Evolutionary conservation across 108 stramenopile genomes (phyloP).

Genomic region (Cyclotella distinguenda): DNA sequence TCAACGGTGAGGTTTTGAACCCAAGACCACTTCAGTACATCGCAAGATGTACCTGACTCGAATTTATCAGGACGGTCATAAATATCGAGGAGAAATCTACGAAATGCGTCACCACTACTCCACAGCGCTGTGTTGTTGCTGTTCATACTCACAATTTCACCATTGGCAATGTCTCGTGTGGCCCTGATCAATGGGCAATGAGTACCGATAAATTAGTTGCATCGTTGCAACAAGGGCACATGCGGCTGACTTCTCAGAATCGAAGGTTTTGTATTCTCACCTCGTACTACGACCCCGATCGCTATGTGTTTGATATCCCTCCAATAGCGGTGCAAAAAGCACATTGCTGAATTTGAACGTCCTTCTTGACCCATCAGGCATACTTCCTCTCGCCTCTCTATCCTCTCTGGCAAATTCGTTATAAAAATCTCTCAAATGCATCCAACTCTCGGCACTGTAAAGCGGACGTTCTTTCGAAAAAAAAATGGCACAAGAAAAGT

Average conservation of each 20-base stretch:
- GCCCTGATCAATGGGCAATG: constrained; percentile 10
- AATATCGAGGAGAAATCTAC: constrained; percentile 12
- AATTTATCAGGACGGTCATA: not conserved
- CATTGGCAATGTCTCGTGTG: not conserved
- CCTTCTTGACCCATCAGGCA: not conserved
- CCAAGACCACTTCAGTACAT: constrained; percentile 15
- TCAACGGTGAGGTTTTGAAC: not conserved
- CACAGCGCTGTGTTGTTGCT: constrained; percentile 13
- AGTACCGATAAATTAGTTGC: too few species aligned
- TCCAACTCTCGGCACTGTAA: not conserved
- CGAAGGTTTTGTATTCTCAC: too few species aligned
- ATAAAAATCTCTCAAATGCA: not conserved
- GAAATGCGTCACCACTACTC: constrained; percentile 1
- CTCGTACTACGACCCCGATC: not conserved
- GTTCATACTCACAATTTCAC: constrained; percentile 2
- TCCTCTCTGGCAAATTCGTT: not conserved
- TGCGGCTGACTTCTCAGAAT: too few species aligned
- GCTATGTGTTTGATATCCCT: not conserved
- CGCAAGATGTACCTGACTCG: constrained; percentile 2
- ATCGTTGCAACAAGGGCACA: too few species aligned
- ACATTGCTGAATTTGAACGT: not conserved
- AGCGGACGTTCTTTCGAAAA: not conserved
- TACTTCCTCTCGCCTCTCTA: not conserved
- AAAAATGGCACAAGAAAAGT: not conserved
- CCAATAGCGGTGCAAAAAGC: not conserved